phyloP scores from a whole-genome alignment of 2,329 filamentous ascomycete species.

The Ophidiomyces ophidiicola region DNA sequence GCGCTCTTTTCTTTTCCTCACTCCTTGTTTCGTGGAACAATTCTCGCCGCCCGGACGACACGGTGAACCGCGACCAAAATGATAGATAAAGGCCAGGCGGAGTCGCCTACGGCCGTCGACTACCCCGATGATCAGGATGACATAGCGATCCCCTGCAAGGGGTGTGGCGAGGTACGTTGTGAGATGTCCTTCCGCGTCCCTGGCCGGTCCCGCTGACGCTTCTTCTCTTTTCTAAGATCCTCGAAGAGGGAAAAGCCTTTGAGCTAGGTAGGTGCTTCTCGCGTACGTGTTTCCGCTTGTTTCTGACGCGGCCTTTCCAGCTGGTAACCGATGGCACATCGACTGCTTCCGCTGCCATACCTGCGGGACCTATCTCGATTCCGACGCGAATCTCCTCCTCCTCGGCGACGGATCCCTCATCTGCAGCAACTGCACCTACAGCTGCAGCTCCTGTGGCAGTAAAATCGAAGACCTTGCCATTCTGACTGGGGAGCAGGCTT shows the following conservation, averaged over 20 bases:
- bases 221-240: slow-evolving; percentile 49
- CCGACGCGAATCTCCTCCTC: slow-evolving; percentile 90
- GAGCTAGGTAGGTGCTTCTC: slow-evolving; percentile 62
- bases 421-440: slow-evolving; percentile 99
- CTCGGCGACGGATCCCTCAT: slow-evolving; percentile 96
- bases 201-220: slow-evolving; percentile 8
- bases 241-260: slow-evolving; percentile 97
- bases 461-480: slow-evolving; percentile 98
- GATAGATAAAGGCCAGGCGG: slow-evolving; percentile 9
- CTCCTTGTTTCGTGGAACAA: background rate
- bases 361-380: slow-evolving; percentile 89
- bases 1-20: background rate
- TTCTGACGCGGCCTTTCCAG: slow-evolving; percentile 36
- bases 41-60: background rate
- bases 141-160: slow-evolving; percentile 73
- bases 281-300: slow-evolving; percentile 14
- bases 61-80: slow-evolving; percentile 3
- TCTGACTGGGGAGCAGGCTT: slow-evolving; percentile 92
- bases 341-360: slow-evolving; percentile 98
- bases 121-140: slow-evolving; percentile 63
- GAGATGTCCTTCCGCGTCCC: slow-evolving; percentile 7
- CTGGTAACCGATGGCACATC: slow-evolving; percentile 95
- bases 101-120: slow-evolving; percentile 19
- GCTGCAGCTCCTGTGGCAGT: slow-evolving; percentile 88
- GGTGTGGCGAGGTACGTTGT: slow-evolving; percentile 66